Evolutionary conservation across 306 rosid species (phyloP).

Genomic region (Quercus bicolor): DNA sequence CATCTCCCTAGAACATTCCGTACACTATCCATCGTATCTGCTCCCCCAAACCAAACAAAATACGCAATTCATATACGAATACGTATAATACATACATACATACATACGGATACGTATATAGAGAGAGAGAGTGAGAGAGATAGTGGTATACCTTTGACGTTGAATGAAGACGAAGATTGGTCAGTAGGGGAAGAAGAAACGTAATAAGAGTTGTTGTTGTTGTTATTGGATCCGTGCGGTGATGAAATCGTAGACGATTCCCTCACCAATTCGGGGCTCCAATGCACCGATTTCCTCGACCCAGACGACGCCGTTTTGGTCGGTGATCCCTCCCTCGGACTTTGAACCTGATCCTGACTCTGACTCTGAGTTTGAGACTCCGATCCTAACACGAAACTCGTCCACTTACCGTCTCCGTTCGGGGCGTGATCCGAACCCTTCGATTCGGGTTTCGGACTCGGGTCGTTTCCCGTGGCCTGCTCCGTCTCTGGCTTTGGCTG

Average conservation of each 20-base stretch:
- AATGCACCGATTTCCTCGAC: conserved; percentile 65
- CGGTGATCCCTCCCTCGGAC: conserved; percentile 12
- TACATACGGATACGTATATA: not conserved
- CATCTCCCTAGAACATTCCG: conserved; percentile 73
- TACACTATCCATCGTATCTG: conserved; percentile 69
- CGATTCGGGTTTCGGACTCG: conserved; percentile 9
- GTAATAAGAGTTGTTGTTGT: not conserved
- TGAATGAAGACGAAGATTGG: conserved; percentile 34
- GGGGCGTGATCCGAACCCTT: conserved; percentile 16
- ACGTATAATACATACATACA: not conserved
- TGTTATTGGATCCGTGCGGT: conserved; percentile 34
- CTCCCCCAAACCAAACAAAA: not conserved
- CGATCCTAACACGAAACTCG: conserved; percentile 31
- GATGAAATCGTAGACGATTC: conserved; percentile 51
- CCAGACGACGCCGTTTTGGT: conserved; percentile 24
- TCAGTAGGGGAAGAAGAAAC: conserved; percentile 20
- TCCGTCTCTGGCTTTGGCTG: conserved; percentile 34
- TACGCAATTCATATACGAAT: not conserved
- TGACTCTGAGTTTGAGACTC: conserved; percentile 15
- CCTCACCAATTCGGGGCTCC: conserved; percentile 78
- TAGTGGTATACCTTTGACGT: conserved; percentile 47
- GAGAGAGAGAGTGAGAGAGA: not conserved
- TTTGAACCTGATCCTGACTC: conserved; percentile 23
- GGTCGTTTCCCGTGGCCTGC: not conserved
- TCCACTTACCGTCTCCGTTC: conserved; percentile 34